phyloP scores from a whole-genome alignment of 495 filamentous ascomycete species.

The Aspergillus bertholletiae region DNA sequence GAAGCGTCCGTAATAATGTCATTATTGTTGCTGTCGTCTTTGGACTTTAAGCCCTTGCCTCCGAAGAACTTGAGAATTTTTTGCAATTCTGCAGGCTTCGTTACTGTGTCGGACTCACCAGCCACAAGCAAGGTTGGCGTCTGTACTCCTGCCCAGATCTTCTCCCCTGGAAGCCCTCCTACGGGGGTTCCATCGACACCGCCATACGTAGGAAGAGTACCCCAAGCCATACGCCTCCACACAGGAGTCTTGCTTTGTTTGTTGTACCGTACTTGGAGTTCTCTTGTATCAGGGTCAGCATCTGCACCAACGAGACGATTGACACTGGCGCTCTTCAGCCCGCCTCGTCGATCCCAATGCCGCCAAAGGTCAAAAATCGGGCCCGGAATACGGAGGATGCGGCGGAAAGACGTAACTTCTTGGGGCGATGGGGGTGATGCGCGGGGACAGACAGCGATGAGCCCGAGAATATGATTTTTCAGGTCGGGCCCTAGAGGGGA shows the following conservation, averaged over 20 bases:
- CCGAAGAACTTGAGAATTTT: constrained; percentile 63
- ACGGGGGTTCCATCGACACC: constrained; percentile 35
- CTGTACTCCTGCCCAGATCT: constrained; percentile 69
- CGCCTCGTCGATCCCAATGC: constrained; percentile 77
- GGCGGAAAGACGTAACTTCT: constrained; percentile 47
- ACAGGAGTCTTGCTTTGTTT: constrained; percentile 75
- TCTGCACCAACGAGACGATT: constrained; percentile 70
- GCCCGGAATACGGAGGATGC: constrained; percentile 62
- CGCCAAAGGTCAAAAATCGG: constrained; percentile 76
- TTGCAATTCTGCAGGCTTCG: constrained; percentile 63
- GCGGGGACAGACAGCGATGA: constrained; percentile 77
- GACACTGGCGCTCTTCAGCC: constrained; percentile 73
- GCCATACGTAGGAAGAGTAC: constrained; percentile 55
- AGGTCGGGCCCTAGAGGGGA: constrained; percentile 43
- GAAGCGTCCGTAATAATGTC: constrained; percentile 45
- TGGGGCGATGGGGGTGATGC: constrained; percentile 57
- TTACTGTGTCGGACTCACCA: constrained; percentile 73
- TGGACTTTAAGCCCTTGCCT: constrained; percentile 15
- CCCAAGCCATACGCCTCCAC: constrained; percentile 81
- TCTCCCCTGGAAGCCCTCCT: constrained; percentile 65
- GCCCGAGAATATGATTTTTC: constrained; percentile 63
- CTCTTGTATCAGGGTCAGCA: constrained; percentile 71
- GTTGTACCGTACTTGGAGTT: constrained; percentile 80
- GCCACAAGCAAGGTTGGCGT: constrained; percentile 75
- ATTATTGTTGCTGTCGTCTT: constrained; percentile 38